Base-by-base conservation (phyloP, 148 eudicot genomes). In the Rhododendron ferrugineum region DNA sequence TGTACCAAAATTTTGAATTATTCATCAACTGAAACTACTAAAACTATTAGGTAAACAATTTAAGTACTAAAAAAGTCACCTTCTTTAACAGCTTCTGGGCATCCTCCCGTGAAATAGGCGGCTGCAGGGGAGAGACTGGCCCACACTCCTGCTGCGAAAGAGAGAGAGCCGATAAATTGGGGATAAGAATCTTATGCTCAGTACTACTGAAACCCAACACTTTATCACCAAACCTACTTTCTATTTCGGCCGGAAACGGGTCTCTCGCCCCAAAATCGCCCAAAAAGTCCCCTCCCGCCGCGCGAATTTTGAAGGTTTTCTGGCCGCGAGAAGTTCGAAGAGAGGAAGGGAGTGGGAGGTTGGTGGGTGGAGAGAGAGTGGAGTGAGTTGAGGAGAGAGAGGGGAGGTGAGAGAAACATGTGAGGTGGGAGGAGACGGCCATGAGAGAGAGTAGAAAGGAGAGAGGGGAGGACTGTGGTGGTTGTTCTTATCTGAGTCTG, bases 191-290 rank as follows among this genome's bases (percentile, higher is more conserved):
- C 73, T 91, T 91, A 85, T 97, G 99, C 83, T 94, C 98, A 0
- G 96, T 97, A 87, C 86, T 84, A 78, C 81, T 46, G 76, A 84
- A 85, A 0, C 99, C 99, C 68, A 92, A 47, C 11, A 95, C 96
- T 74, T 95, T 96, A 0, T 97, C 99, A 0, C 90, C 93, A 32
- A 97, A 97, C 2, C 89, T 80, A 90, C 98, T 94, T 47, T 88
- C 99, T 5, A 95, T 20, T 77, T 97, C 99, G 0, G 93, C 99
- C 13, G 98, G 98, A 83, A 94, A 95, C 0, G 99, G 99, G 90
- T 95, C 99, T 42, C 98, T 87, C 11, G 91, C 97, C 26, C 99
- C 98, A 64, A 95, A 93, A 83, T 95, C 99, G 26, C 96, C 97
- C 50, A 93, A 66, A 4, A 92, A 13, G 83, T 96, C 96, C 6